A percentile compares a stretch with the other conserved stretches of the same genome.
Evolutionary conservation across 805 yeast genomes (phyloP).

Genomic region (Alloascoidea africana): DNA sequence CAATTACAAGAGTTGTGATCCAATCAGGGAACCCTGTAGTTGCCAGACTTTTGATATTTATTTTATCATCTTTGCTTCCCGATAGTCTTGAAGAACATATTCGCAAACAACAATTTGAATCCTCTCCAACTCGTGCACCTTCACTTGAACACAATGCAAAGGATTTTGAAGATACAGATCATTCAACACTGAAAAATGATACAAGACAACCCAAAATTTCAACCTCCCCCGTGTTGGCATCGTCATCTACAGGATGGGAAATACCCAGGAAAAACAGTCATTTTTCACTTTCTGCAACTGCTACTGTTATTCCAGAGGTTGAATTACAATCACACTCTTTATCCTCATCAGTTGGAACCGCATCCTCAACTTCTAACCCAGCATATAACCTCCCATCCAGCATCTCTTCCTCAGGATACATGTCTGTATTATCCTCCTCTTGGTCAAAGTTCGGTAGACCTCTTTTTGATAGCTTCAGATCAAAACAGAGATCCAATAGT

Average conservation of each 20-base stretch:
- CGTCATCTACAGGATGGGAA: not conserved
- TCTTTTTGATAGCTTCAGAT: not conserved
- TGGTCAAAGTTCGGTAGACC: not conserved
- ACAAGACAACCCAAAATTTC: too few species aligned
- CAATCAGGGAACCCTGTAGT: slow-evolving; percentile 2
- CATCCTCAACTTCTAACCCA: not conserved
- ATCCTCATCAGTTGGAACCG: not conserved
- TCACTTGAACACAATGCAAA: too few species aligned
- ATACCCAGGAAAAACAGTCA: not conserved
- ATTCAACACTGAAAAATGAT: too few species aligned
- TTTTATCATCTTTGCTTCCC: not conserved
- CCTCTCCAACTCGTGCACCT: too few species aligned
- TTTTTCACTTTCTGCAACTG: not conserved
- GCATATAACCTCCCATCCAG: not conserved
- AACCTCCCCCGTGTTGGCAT: too few species aligned
- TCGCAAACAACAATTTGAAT: too few species aligned
- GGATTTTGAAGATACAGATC: too few species aligned
- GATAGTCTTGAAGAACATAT: not conserved
- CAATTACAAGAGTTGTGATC: slow-evolving; percentile 2
- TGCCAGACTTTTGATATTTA: slow-evolving; percentile 1
- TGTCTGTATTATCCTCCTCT: not conserved
- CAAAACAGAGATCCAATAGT: not conserved
- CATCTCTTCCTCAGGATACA: not conserved
- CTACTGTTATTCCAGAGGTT: not conserved
- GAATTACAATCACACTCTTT: too few species aligned